phyloP scores from a whole-genome alignment of 148 eudicot genomes.

The Vaccinium darrowii region DNA sequence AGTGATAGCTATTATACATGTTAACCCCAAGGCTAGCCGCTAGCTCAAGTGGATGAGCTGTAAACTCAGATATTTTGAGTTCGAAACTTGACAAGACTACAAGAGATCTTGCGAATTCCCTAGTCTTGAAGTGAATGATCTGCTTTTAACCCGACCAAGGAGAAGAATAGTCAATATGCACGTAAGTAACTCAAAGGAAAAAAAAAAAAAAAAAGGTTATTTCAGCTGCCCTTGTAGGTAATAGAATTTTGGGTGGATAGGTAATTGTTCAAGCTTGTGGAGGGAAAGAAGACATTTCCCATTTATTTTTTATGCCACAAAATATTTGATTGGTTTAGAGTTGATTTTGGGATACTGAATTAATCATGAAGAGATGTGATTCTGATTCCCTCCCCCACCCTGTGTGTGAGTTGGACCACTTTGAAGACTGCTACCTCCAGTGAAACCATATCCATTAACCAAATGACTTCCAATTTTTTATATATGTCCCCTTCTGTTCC shows the following conservation, averaged over 20 bases:
- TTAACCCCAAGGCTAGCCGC: no score
- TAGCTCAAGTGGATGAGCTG: no score
- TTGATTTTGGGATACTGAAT: background rate
- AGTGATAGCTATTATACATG: background rate
- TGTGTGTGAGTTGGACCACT: background rate
- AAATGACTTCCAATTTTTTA: background rate
- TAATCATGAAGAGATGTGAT: background rate
- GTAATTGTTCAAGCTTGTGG: background rate
- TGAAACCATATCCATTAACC: background rate
- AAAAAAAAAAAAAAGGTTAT: no score
- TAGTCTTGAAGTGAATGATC: no score
- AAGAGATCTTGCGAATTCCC: no score
- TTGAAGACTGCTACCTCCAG: background rate
- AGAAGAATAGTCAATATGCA: no score
- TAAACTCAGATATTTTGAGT: no score
- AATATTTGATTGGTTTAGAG: background rate
- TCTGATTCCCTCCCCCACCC: conserved; percentile 4
- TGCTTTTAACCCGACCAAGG: no score
- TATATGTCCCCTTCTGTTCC: background rate
- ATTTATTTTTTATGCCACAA: background rate
- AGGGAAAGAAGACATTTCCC: background rate
- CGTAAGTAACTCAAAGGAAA: no score
- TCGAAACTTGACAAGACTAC: no score
- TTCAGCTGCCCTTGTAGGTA: background rate
- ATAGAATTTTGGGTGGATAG: background rate